These are phyloP conservation scores for Phyllosticta citribraziliensis DNA, from an alignment of 2,329 filamentous ascomycete genomes.

Conservation along the genomic window DNA sequence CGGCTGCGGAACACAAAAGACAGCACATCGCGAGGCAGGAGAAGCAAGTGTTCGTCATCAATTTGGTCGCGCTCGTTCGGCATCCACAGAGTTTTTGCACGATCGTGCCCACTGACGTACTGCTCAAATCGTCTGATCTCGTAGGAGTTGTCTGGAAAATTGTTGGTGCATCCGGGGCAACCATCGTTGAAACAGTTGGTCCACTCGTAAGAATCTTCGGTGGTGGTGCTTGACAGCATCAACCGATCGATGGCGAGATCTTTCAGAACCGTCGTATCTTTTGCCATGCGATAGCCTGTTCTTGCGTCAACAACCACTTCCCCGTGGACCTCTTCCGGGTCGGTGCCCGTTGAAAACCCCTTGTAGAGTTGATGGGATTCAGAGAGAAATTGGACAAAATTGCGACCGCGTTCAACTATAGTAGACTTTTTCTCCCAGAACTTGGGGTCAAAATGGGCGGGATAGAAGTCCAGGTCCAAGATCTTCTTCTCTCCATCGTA, in stretches of 20 bases:
- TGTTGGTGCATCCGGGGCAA: not conserved
- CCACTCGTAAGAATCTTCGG: not conserved
- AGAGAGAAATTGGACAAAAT: not conserved
- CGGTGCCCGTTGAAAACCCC: not conserved
- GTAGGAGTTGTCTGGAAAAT: not conserved
- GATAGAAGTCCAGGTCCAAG: slow-evolving; percentile 7
- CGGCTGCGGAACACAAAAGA: slow-evolving; percentile 11
- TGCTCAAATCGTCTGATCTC: not conserved
- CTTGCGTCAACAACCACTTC: slow-evolving; percentile 12
- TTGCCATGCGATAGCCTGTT: not conserved
- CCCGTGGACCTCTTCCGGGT: slow-evolving; percentile 9
- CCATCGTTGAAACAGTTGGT: not conserved
- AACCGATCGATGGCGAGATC: not conserved
- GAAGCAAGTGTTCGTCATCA: not conserved
- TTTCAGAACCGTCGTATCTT: slow-evolving; percentile 2
- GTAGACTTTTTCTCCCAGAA: no score
- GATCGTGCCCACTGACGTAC: not conserved
- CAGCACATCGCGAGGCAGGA: slow-evolving; percentile 4
- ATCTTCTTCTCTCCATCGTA: slow-evolving; percentile 10
- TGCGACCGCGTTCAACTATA: not conserved
- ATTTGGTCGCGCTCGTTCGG: not conserved
- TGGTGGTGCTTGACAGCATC: not conserved
- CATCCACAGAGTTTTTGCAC: not conserved
- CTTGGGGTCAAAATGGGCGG: slow-evolving; percentile 1
- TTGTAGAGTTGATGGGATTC: slow-evolving; percentile 10